A percentile compares a stretch with the other conserved stretches of the same genome.
phyloP scores from a whole-genome alignment of 2,329 filamentous ascomycete genomes.

The Chaetomium olivaceum region DNA sequence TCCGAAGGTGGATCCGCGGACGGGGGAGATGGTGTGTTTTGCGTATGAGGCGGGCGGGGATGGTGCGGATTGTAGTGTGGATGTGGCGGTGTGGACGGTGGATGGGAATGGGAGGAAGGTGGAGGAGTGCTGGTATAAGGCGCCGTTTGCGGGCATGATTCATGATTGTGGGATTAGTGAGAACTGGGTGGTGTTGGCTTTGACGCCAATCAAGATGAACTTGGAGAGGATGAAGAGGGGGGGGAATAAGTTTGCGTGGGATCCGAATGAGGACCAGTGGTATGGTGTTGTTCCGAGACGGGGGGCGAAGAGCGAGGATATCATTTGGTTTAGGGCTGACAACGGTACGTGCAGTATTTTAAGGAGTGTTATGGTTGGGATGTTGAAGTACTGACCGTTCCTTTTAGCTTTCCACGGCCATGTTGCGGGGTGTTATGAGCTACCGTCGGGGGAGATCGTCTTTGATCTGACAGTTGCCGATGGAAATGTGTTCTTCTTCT shows the following conservation, averaged over 20 bases:
- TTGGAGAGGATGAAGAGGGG: slow-evolving; percentile 47
- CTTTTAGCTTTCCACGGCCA: slow-evolving; percentile 48
- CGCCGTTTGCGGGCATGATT: slow-evolving; percentile 55
- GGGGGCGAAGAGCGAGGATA: slow-evolving; percentile 52
- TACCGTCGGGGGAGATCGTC: slow-evolving; percentile 47
- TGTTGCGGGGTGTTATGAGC: slow-evolving; percentile 51
- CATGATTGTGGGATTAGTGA: slow-evolving; percentile 51
- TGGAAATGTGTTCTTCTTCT: slow-evolving; percentile 50
- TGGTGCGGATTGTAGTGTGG: slow-evolving; percentile 44
- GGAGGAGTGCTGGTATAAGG: slow-evolving; percentile 51
- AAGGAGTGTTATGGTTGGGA: neutral
- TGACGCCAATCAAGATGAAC: slow-evolving; percentile 51
- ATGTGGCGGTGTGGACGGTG: slow-evolving; percentile 51
- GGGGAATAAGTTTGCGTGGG: slow-evolving; percentile 54
- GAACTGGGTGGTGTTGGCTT: slow-evolving; percentile 50
- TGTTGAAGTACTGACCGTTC: slow-evolving; percentile 2
- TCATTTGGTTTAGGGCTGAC: slow-evolving; percentile 52
- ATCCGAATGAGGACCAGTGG: slow-evolving; percentile 55
- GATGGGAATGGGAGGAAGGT: slow-evolving; percentile 45
- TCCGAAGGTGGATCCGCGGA: slow-evolving; percentile 54
- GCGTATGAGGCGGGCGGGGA: slow-evolving; percentile 51
- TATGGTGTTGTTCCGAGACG: slow-evolving; percentile 55
- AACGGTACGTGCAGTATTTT: slow-evolving; percentile 45
- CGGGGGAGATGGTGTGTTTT: slow-evolving; percentile 54
- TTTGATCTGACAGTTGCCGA: slow-evolving; percentile 47